A percentile compares a stretch with the other conserved stretches of the same genome.
Evolutionary conservation across 2,329 filamentous ascomycete genomes (phyloP).

Genomic region (Penicillium capsulatum): DNA sequence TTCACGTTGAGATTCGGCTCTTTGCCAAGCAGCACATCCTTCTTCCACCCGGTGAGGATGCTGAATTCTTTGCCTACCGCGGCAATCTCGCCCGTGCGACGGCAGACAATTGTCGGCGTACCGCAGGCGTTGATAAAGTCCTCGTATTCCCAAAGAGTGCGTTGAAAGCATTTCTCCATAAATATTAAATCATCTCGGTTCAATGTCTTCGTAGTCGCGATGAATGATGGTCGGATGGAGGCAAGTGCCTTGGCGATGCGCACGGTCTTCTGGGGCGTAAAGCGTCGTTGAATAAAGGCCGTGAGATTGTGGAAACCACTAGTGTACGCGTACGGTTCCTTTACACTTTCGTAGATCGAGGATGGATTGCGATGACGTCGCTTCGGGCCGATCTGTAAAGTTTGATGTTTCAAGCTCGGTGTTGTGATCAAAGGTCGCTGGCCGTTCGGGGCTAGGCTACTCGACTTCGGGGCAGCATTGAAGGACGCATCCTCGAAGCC

Average conservation of each 20-base stretch:
- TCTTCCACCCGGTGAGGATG: constrained; percentile 91
- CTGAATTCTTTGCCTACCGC: constrained; percentile 95
- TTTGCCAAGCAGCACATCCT: constrained; percentile 81
- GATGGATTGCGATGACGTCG: constrained; percentile 67
- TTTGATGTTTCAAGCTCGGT: constrained; percentile 43
- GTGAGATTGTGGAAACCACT: constrained; percentile 85
- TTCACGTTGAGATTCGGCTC: constrained; percentile 86
- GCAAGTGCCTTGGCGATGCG: constrained; percentile 83
- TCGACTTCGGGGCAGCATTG: constrained; percentile 27
- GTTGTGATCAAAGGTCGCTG: constrained; percentile 41
- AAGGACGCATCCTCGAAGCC: constrained; percentile 41
- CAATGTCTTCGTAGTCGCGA: constrained; percentile 84
- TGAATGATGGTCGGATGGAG: constrained; percentile 87
- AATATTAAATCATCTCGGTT: constrained; percentile 87
- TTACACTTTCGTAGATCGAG: constrained; percentile 81
- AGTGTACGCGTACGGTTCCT: constrained; percentile 87
- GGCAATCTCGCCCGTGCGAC: constrained; percentile 90
- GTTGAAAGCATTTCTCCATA: constrained; percentile 96
- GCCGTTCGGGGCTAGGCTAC: constrained; percentile 29
- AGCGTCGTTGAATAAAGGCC: constrained; percentile 71
- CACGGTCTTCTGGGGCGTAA: constrained; percentile 70
- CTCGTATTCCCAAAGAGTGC: constrained; percentile 87
- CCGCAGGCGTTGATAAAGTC: constrained; percentile 85
- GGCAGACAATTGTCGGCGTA: constrained; percentile 85
- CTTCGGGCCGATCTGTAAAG: constrained; percentile 40